phyloP scores from a whole-genome alignment of 2,329 filamentous ascomycete species.

The Colletotrichum echinochloae region DNA sequence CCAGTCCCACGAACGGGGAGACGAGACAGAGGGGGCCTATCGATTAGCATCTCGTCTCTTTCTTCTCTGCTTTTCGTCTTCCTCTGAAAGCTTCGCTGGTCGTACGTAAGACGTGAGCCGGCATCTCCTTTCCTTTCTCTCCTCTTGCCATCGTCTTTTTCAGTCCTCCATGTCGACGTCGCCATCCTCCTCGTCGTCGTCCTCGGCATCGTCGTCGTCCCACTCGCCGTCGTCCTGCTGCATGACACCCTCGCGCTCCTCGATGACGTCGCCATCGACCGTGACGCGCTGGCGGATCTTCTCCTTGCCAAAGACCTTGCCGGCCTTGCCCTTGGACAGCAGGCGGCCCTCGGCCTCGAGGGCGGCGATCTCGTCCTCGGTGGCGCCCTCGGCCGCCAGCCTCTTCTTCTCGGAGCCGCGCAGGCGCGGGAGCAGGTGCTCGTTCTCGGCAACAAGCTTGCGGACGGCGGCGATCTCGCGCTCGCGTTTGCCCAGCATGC shows the following conservation, averaged over 20 bases:
- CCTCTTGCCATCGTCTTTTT: neutral
- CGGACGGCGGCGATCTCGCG: conserved; percentile 82
- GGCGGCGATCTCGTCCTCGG: conserved; percentile 63
- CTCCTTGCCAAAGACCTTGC: conserved; percentile 58
- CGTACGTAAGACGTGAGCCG: conserved; percentile 6
- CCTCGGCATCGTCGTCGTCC: conserved; percentile 40
- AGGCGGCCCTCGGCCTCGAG: conserved; percentile 54
- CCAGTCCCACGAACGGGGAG: neutral
- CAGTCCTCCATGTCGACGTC: conserved; percentile 51
- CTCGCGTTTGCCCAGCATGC: conserved; percentile 91
- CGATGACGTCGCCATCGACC: conserved; percentile 52
- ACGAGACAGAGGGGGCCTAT: conserved; percentile 13
- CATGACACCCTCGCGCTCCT: conserved; percentile 43
- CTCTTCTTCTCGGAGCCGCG: conserved; percentile 71
- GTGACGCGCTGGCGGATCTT: conserved; percentile 54
- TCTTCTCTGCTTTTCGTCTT: conserved; percentile 1
- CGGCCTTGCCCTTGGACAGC: conserved; percentile 46
- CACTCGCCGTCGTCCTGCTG: conserved; percentile 42
- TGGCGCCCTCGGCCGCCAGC: conserved; percentile 62
- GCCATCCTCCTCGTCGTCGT: conserved; percentile 45
- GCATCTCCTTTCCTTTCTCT: neutral
- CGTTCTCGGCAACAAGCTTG: conserved; percentile 90
- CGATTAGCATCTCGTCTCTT: conserved; percentile 33
- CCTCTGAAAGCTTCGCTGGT: neutral
- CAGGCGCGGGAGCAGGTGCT: conserved; percentile 87